Base-by-base conservation (phyloP, 2,329 filamentous ascomycete genomes). In the Aspergillus sojae region DNA sequence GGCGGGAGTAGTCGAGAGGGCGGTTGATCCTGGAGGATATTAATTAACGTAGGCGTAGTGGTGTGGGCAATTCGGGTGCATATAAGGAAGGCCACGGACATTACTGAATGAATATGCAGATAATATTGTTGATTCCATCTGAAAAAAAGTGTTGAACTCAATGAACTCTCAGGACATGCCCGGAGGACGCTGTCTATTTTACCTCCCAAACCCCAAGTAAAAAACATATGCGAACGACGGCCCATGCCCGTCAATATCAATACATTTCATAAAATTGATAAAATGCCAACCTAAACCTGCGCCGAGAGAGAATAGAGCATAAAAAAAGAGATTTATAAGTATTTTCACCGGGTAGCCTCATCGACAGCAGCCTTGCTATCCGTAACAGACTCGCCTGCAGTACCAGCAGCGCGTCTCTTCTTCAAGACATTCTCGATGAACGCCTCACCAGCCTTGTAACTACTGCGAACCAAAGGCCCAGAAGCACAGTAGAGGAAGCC, bases 341-440 rank as follows among this genome's bases (percentile, higher is more conserved):
- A 58, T 43, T 16, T 63, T 75, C 64, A 78, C 46, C 69, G 70
- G 19, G 69, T 69, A 34, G 70, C 69, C 57, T 74, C 73, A 34
- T 71, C 73, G 19, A 67, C 63, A 62, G 68, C 64, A 57, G 71
- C 52, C 36, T 68, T 69, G 62, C 73, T 68, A 12, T 74, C 71
- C 28, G 66, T 64, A 21, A 71, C 70, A 28, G 70, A 68, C 39
- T 74, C 74, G 4, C 71, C 67, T 34, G 69, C 66, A 23, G 69
- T 71, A 56, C 72, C 70, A 23, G 68, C 71, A 23, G 70, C 67
- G 30, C 75, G 74, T 63, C 93, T 85, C 87, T 96, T 96, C 80
- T 92, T 91, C 64, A 99, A 82, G 23, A 99, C 94, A 72, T 99
- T 99, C 84, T 99, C 95, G 71, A 99, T 99, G 76, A 99, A 99